Evolutionary conservation across 495 filamentous ascomycete genomes (phyloP), one percentile per base, ranked within the genome.

Genomic region (Penicillium chermesinum): DNA sequence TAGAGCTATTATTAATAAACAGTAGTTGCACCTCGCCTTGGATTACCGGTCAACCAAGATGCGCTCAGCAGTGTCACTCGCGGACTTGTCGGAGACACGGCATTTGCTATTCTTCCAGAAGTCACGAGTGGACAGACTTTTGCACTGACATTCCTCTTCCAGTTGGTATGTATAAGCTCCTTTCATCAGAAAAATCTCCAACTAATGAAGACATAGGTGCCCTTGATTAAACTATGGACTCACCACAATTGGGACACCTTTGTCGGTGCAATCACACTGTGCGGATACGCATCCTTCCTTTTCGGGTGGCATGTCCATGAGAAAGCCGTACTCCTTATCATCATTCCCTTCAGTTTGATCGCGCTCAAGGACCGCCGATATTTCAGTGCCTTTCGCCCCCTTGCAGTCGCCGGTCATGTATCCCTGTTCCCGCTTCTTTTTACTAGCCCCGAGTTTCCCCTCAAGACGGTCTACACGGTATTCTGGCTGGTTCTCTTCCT

Each of bases 231-330:
- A 61, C 19, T 46, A 1, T 44, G 41, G 41, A 44, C 10, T 5
- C 25, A 30, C 4, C 25, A 4, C 25, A 37, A 30, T 5, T 30
- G 25, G 25, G 25, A 37, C 10, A 30, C 25, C 25, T 30, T 30
- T 30, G 25, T 30, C 25, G 25, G 88, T 7, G 87, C 88, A 3
- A 74, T 96, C 13, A 96, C 90, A 1, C 82, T 96, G n/a, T 96
- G 91, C 57, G 93, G 87, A 42, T 98, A 95, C 55, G 88, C 91
- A 0, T 96, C 93, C 0, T 98, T 98, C 71, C 77, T 98, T 16
- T 96, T 97, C 49, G 91, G 93, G 41, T 98, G 93, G 93, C 93
- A 98, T 59, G 93, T 98, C 15, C 93, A 98, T 57, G 93, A 98
- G 58, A 98, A 98, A 60, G 93, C 93, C 6, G 87, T 98, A 22